Evolutionary conservation across 2,329 filamentous ascomycete genomes (phyloP).

Genomic region (Pseudocercospora pini-densiflorae): DNA sequence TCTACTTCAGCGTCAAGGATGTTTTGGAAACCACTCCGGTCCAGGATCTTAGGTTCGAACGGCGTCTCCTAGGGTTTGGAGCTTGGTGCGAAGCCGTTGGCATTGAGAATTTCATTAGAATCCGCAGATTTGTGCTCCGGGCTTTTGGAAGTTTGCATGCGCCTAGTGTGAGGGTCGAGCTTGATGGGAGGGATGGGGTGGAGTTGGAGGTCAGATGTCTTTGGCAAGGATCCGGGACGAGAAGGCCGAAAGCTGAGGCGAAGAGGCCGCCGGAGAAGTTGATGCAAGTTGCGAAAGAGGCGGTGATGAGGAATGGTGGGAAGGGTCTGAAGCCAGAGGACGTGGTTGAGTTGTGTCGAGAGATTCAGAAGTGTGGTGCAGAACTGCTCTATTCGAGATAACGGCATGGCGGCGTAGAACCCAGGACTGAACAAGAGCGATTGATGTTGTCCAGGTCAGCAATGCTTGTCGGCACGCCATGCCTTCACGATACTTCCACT

Average conservation of each 20-base stretch:
- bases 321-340: background rate
- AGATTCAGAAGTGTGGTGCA: conserved; percentile 1
- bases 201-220: conserved; percentile 6
- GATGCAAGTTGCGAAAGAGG: background rate
- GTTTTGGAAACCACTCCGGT: conserved; percentile 3
- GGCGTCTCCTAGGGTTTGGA: conserved; percentile 6
- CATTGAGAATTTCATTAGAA: background rate
- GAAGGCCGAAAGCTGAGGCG: background rate
- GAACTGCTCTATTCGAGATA: background rate
- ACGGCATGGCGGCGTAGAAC: no score
- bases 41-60: conserved; percentile 7
- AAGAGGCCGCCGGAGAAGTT: background rate
- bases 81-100: conserved; percentile 11
- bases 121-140: background rate
- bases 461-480: background rate
- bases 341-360: background rate
- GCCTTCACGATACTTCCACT: background rate
- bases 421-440: background rate
- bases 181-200: background rate
- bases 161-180: background rate
- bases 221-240: background rate
- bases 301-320: background rate
- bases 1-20: conserved; percentile 15
- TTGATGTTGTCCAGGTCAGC: background rate
- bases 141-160: background rate